Base-by-base conservation (phyloP, 331 rosid species). In the Malus hybrid region DNA sequence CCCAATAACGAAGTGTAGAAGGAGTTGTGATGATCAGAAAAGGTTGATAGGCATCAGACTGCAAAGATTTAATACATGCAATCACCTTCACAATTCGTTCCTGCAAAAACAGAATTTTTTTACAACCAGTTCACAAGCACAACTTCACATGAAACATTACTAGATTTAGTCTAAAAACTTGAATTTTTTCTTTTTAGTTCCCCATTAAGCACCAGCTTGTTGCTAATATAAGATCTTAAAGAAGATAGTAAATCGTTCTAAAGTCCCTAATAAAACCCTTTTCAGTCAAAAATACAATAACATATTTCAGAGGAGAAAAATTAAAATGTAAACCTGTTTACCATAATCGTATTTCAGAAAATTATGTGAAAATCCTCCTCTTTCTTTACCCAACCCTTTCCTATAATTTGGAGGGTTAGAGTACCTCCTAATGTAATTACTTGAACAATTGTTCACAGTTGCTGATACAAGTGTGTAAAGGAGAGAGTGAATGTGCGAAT, bases 11-110 rank as follows among this genome's bases (percentile, higher is more conserved):
- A 60, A 91, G 84, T 33, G 89, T 71, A 58, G 87, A 39, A 16
- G 77, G 71, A 53, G 90, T 82, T 74, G 96, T 70, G 81, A 91
- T 82, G 30, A 91, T 78, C 70, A 91, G 89, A 77, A 88, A 88
- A 67, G 96, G 92, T 13, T 53, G 88, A 79, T 24, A 71, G 46
- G 58, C 64, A 48, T 84, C 78, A 64, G 86, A 67, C 44, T 74
- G 87, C 85, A 91, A 71, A 19, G 89, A 79, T 75, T 63, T 77
- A 63, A 91, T 81, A 68, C 88, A 80, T 30, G 85, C 84, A 62
- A 81, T 77, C 78, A 82, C 77, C 85, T 82, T 91, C 71, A 42
- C 48, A 20, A 87, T 66, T 66, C 88, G 80, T 42, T 88, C 93
- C 96, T 88, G 87, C 78, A 84, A 83, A 79, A 68, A 42, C 14